Base-by-base conservation (phyloP, 495 filamentous ascomycete species). In the Cudoniella acicularis region DNA sequence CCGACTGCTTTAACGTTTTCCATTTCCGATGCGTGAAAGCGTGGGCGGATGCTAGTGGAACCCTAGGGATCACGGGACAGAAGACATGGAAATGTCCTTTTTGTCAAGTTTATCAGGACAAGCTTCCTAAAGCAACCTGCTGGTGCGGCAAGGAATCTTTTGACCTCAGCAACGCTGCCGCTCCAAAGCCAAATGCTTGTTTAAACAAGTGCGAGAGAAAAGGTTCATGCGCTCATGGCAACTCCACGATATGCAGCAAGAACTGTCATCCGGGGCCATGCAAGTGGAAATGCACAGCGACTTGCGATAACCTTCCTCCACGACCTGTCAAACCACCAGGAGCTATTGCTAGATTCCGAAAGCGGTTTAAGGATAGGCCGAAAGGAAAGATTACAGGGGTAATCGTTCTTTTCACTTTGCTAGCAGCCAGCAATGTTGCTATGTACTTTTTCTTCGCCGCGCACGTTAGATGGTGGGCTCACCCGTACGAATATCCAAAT, bases 251-350 rank as follows among this genome's bases (percentile, higher is more conserved):
- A 1, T 60, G 57, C 25, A 10, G 13, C 0, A 50, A 60, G 20
- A 4, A 18, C 1, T 60, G 57, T 22, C 57, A 60, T 27, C 57
- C 57, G 1, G 57, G 57, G 10, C 57, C 57, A 10, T 60, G 57
- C 23, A 55, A 41, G 17, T 36, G 40, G 17, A 24, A 21, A 10
- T 60, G 57, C 17, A 42, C 17, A 9, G 9, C 23, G 3, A 36
- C 1, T 1, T 60, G 57, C 30, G 42, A 17, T 10, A 9, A n/a
- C 6, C 16, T 3, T 1, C 42, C 43, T 8, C 17, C 20, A 25
- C 0, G n/a, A 9, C 23, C 23, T 1, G 22, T 10, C 3, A 54
- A 36, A 49, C 1, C 1, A 25, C 56, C 30, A n/a, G 24, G 3
- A 1, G 6, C 3, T 4, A 40, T 25, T 24, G 8, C 30, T 25